Base-by-base conservation (phyloP, 2,329 filamentous ascomycete genomes). In the Aspergillus novoparasiticus region DNA sequence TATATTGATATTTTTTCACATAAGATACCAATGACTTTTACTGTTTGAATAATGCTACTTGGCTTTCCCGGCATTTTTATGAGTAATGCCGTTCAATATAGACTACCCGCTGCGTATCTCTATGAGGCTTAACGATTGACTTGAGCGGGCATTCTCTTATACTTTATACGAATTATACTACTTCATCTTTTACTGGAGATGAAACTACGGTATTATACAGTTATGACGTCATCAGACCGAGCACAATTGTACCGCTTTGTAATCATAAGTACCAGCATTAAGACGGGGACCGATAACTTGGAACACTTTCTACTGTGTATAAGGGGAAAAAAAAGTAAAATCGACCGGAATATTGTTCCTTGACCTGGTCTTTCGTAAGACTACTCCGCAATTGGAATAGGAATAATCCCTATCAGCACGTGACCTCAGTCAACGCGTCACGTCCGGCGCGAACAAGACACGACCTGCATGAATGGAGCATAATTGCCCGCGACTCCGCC, bases 401-500 rank as follows among this genome's bases (percentile, higher is more conserved):
- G 12, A 14, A 36, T 36, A 36, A 6, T 36, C 12, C 14, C 34
- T 32, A 51, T 58, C 57, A 46, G 3, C 57, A 59, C 62, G 62
- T 59, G 57, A 59, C 26, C 21, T 19, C 11, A 2, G 16, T 26
- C 54, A 56, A 64, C 66, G 64, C 64, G 66, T 66, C 68, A 68
- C 68, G 64, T 64, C 59, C 54, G 60, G 55, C 68, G 66, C 67
- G 67, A 68, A 58, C 48, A 54, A 59, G 46, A 68, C 67, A 69
- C 67, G 67, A 63, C 57, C 59, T 57, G 36, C 57, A 58, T 61
- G 39, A 26, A 64, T 62, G 58, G 57, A 58, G 62, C 58, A 59
- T 64, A 59, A 43, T 61, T 60, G 53, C 48, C 60, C 65, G 63
- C 65, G 60, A 56, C 50, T 48, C 62, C 41, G 58, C 30, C 30